These are phyloP conservation scores for Lophium mytilinum DNA, from an alignment of 495 filamentous ascomycete species.

Conservation along the genomic window DNA sequence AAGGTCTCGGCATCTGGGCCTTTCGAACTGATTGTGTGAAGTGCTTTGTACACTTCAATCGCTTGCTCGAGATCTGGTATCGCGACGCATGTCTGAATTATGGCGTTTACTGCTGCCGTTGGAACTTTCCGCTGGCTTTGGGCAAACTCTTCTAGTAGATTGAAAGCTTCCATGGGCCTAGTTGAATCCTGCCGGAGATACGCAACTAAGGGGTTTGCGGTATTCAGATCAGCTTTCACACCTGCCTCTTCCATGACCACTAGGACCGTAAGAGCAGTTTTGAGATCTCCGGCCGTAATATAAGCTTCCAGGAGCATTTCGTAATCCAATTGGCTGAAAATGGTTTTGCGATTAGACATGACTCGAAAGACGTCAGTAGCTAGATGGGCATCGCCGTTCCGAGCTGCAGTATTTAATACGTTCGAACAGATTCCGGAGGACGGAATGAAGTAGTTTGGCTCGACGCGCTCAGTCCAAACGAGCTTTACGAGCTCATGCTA, in stretches of 20 bases:
- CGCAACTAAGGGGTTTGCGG: slow-evolving; percentile 50
- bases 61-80: slow-evolving; percentile 44
- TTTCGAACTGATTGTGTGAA: slow-evolving; percentile 52
- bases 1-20: slow-evolving; percentile 57
- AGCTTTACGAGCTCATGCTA: slow-evolving; percentile 37
- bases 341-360: slow-evolving; percentile 38
- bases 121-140: slow-evolving; percentile 42
- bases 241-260: slow-evolving; percentile 59
- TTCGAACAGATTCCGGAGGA: slow-evolving; percentile 54
- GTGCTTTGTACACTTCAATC: slow-evolving; percentile 59
- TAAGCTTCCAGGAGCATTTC: slow-evolving; percentile 66
- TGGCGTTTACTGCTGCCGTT: slow-evolving; percentile 50
- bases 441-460: slow-evolving; percentile 54
- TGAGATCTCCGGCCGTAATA: slow-evolving; percentile 40
- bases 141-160: slow-evolving; percentile 46
- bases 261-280: slow-evolving; percentile 42
- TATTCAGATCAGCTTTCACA: slow-evolving; percentile 42
- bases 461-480: slow-evolving; percentile 55
- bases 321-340: slow-evolving; percentile 60
- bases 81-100: slow-evolving; percentile 48
- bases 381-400: slow-evolving; percentile 55
- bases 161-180: slow-evolving; percentile 41
- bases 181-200: slow-evolving; percentile 32
- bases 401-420: slow-evolving; percentile 61
- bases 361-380: slow-evolving; percentile 56